phyloP scores from a whole-genome alignment of 768 basidiomycete species.

The Suillus occidentalis region DNA sequence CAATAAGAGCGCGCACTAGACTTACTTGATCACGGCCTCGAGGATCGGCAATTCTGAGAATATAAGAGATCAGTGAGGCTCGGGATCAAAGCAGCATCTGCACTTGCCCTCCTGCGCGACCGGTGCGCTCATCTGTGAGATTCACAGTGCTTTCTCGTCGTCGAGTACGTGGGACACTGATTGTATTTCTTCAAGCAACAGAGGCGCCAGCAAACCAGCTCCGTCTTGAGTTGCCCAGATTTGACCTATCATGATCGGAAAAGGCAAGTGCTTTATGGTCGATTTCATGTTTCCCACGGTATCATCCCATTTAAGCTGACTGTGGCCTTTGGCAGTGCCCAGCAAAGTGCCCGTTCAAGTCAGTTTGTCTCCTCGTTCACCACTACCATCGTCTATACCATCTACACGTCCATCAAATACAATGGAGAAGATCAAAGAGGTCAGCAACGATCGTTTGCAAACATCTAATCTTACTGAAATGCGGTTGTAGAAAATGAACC shows the following conservation, averaged over 20 bases:
- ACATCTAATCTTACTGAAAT: conserved; percentile 6
- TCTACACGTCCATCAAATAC: conserved; percentile 17
- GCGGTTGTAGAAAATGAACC: conserved; percentile 61
- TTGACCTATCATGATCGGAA: conserved; percentile 30
- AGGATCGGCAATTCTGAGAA: conserved; percentile 85
- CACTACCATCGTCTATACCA: conserved; percentile 5
- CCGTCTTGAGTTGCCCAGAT: neutral
- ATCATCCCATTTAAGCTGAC: conserved; percentile 24
- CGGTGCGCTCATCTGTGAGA: conserved; percentile 54
- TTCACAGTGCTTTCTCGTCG: conserved; percentile 2
- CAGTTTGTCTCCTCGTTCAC: conserved; percentile 14
- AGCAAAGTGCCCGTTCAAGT: conserved; percentile 6
- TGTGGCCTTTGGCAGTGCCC: conserved; percentile 17
- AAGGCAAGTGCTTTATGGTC: conserved; percentile 24
- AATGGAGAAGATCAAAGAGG: conserved; percentile 54
- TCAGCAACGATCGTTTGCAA: conserved; percentile 7
- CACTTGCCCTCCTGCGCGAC: conserved; percentile 78
- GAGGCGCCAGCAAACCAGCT: neutral
- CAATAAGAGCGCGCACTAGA: conserved; percentile 25
- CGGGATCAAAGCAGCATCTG: conserved; percentile 15
- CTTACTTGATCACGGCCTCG: conserved; percentile 88
- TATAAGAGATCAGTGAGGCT: conserved; percentile 24
- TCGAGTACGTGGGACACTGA: conserved; percentile 4
- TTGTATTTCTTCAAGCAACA: conserved; percentile 3
- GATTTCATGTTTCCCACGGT: conserved; percentile 34